phyloP scores from a whole-genome alignment of 1,284 basidiomycete species.

The Leccinum variabile region DNA sequence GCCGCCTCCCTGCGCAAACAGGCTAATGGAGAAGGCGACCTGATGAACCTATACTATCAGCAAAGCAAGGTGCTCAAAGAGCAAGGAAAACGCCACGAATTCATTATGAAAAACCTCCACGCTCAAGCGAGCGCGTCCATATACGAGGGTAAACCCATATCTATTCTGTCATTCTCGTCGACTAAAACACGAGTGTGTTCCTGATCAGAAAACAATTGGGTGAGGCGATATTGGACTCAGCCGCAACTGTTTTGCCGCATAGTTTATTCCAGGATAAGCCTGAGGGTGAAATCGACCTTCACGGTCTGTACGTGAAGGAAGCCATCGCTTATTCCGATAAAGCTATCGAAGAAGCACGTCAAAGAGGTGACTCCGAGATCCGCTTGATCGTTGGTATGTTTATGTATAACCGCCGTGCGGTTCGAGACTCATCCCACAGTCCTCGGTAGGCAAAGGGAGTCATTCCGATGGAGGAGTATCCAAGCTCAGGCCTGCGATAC shows the following conservation, averaged over 20 bases:
- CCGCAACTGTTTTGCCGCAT: constrained; percentile 1
- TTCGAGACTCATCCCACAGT: not conserved
- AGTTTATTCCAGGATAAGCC: constrained; percentile 50
- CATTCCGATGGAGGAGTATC: constrained; percentile 82
- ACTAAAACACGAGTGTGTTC: not conserved
- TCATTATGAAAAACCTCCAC: constrained; percentile 78
- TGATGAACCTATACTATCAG: constrained; percentile 67
- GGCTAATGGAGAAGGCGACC: constrained; percentile 70
- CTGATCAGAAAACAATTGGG: constrained; percentile 28
- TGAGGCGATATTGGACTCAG: constrained; percentile 9
- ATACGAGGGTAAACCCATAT: constrained; percentile 55
- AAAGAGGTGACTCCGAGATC: constrained; percentile 64
- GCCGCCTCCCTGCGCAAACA: constrained; percentile 62
- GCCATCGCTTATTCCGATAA: constrained; percentile 69
- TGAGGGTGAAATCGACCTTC: constrained; percentile 79
- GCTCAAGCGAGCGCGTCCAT: constrained; percentile 87
- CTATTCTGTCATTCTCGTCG: not conserved
- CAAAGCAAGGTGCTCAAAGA: constrained; percentile 75
- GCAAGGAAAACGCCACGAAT: constrained; percentile 79
- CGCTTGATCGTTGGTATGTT: constrained; percentile 81
- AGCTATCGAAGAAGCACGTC: constrained; percentile 67
- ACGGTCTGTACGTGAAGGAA: constrained; percentile 90
- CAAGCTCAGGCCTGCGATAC: constrained; percentile 91
- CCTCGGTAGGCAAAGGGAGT: constrained; percentile 65
- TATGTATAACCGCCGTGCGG: constrained; percentile 4